A percentile compares a stretch with the other conserved stretches of the same genome.
These are phyloP conservation scores for Ustilago sp. DNA, from an alignment of 1,284 basidiomycete genomes.

Conservation along the genomic window DNA sequence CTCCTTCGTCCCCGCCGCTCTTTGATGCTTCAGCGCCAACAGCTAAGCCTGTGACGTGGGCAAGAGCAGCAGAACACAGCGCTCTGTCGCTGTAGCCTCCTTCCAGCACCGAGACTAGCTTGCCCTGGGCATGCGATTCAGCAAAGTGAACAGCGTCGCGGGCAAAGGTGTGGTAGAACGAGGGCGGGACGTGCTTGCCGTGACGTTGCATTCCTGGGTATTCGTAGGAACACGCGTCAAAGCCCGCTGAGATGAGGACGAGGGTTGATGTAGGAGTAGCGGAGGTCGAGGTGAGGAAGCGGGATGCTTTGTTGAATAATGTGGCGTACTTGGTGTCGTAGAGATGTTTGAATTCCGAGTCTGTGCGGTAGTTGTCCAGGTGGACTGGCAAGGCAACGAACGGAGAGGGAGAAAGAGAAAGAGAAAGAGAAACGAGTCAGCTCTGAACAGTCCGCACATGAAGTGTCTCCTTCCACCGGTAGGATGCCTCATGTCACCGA, in stretches of 20 bases:
- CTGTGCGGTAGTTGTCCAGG: constrained; percentile 79
- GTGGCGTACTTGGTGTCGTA: constrained; percentile 81
- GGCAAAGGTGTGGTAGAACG: constrained; percentile 88
- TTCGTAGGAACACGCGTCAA: constrained; percentile 94
- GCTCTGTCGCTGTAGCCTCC: constrained; percentile 90
- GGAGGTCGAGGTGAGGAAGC: constrained; percentile 79
- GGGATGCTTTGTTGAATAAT: constrained; percentile 79
- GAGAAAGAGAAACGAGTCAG: neutral
- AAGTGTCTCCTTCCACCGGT: too few species aligned
- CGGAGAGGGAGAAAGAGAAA: neutral
- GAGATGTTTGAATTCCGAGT: constrained; percentile 81
- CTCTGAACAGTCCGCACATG: neutral
- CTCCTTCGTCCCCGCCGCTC: constrained; percentile 13
- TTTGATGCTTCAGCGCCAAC: neutral
- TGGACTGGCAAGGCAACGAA: constrained; percentile 75
- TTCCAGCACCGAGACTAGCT: constrained; percentile 87
- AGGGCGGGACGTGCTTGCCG: constrained; percentile 85
- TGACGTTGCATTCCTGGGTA: constrained; percentile 92
- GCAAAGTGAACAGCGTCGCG: constrained; percentile 79
- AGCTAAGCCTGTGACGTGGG: constrained; percentile 57
- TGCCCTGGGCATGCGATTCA: constrained; percentile 77
- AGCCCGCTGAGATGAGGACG: constrained; percentile 76
- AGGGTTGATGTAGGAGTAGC: constrained; percentile 79
- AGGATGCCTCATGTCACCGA: constrained; percentile 30
- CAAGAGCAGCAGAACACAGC: constrained; percentile 76